phyloP scores from a whole-genome alignment of 1,284 basidiomycete species.

The Trichosporon sp. region DNA sequence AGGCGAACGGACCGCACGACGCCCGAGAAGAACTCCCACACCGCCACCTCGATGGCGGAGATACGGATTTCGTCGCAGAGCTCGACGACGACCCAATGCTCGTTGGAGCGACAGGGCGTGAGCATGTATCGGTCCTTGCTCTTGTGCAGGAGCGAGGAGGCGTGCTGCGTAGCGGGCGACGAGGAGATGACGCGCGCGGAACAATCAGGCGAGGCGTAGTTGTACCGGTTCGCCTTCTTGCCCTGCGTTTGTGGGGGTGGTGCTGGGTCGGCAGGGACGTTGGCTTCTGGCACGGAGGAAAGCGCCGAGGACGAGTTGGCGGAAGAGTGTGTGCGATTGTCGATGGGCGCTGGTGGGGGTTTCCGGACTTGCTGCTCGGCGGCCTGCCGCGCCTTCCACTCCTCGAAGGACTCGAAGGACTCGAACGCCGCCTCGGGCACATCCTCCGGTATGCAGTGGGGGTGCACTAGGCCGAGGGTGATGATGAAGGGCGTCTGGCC shows the following conservation, averaged over 20 bases:
- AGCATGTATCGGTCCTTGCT: constrained; percentile 98
- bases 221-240: constrained; percentile 67
- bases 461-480: not conserved
- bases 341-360: not conserved
- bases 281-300: not conserved
- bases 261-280: not conserved
- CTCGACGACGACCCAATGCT: constrained; percentile 90
- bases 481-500: constrained; percentile 9
- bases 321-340: not conserved
- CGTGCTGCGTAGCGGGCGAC: constrained; percentile 79
- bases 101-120: constrained; percentile 74
- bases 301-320: not conserved
- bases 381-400: constrained; percentile 77
- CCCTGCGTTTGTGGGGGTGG: constrained; percentile 17
- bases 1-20: constrained; percentile 91
- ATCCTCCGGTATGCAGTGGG: not conserved
- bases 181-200: constrained; percentile 86
- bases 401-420: constrained; percentile 75
- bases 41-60: constrained; percentile 92
- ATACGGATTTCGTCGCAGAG: constrained; percentile 96
- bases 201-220: constrained; percentile 91
- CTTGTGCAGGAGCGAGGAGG: constrained; percentile 79
- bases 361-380: constrained; percentile 40
- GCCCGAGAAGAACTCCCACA: constrained; percentile 97
- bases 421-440: not conserved